These are phyloP conservation scores for Escallonia herrerae DNA, from an alignment of 129 eudicot genomes.

Conservation along the genomic window DNA sequence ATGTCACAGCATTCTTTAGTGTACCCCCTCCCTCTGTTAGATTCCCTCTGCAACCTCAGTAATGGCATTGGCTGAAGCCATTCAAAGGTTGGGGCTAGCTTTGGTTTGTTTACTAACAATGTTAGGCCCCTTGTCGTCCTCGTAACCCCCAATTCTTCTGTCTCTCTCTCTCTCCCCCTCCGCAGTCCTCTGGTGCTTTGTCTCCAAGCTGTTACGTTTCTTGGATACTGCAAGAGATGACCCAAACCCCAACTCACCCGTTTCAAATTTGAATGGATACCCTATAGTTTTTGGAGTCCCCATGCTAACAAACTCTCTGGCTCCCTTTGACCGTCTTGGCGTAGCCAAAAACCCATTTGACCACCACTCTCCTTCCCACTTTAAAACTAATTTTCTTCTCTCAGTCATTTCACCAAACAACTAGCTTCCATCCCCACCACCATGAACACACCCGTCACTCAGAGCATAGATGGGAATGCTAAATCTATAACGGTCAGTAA, in stretches of 20 bases:
- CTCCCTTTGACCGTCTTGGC: slow-evolving; percentile 78
- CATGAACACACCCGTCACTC: slow-evolving; percentile 28
- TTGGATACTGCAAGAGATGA: slow-evolving; percentile 23
- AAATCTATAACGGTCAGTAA: slow-evolving; percentile 37
- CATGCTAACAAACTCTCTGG: slow-evolving; percentile 33
- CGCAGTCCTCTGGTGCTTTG: slow-evolving; percentile 22
- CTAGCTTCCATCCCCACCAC: not conserved
- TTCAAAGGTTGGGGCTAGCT: too few species aligned
- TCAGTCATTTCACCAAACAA: slow-evolving; percentile 59
- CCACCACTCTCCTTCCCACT: slow-evolving; percentile 25
- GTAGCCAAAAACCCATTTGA: slow-evolving; percentile 48
- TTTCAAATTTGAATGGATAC: slow-evolving; percentile 58
- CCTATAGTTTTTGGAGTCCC: too few species aligned
- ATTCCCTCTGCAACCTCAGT: not conserved
- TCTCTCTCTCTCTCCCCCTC: slow-evolving; percentile 1
- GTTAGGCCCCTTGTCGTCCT: slow-evolving; percentile 15
- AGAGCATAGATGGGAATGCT: slow-evolving; percentile 17
- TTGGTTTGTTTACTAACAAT: slow-evolving; percentile 13
- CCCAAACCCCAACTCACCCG: slow-evolving; percentile 39
- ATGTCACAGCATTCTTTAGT: too few species aligned
- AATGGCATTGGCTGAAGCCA: slow-evolving; percentile 8
- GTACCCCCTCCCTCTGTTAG: too few species aligned
- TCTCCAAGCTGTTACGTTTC: slow-evolving; percentile 31
- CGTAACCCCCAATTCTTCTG: slow-evolving; percentile 11
- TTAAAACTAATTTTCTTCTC: slow-evolving; percentile 12